Percentiles rank a stretch among this genome's conserved stretches.
Conservation (phyloP, 2,329 filamentous ascomycete genomes). For the Aspergillus terreus region DNA sequence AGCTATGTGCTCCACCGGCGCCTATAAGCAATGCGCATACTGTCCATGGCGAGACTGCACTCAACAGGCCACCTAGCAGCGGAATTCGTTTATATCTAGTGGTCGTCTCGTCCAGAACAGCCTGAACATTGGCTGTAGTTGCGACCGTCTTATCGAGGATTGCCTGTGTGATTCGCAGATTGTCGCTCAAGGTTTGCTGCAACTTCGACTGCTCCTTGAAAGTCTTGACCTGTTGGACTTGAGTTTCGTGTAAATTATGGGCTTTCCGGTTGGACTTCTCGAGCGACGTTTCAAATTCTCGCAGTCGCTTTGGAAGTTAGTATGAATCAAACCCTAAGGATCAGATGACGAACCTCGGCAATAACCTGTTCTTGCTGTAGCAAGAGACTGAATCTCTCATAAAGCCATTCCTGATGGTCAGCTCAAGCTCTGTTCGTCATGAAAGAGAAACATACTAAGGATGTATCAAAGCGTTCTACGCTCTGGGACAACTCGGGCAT, state of each 20-base stretch:
- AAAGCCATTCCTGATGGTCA: slow-evolving; percentile 28
- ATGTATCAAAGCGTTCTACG: slow-evolving; percentile 29
- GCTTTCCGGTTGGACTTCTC: slow-evolving; percentile 31
- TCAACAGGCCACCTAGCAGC: slow-evolving; percentile 11
- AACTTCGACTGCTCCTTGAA: slow-evolving; percentile 22
- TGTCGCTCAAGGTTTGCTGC: slow-evolving; percentile 25
- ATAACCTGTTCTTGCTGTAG: slow-evolving; percentile 32
- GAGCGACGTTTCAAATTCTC: slow-evolving; percentile 30
- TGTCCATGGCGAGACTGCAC: slow-evolving; percentile 20
- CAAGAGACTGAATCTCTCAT: slow-evolving; percentile 21
- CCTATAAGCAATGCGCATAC: slow-evolving; percentile 23
- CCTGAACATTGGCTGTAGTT: slow-evolving; percentile 28
- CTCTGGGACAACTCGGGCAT: slow-evolving; percentile 24
- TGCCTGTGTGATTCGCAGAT: slow-evolving; percentile 27
- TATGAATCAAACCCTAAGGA: background rate
- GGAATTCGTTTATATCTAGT: slow-evolving; percentile 19
- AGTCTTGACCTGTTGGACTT: slow-evolving; percentile 32
- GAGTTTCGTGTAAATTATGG: slow-evolving; percentile 27
- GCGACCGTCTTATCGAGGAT: slow-evolving; percentile 27
- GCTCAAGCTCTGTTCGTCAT: slow-evolving; percentile 8
- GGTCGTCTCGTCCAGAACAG: slow-evolving; percentile 28
- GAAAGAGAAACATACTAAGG: slow-evolving; percentile 26
- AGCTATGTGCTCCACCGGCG: slow-evolving; percentile 21
- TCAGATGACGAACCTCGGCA: slow-evolving; percentile 24
- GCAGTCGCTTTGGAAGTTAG: slow-evolving; percentile 33